These are phyloP conservation scores for Aspergillus novofumigatus DNA, from an alignment of 2,329 filamentous ascomycete genomes.

Conservation along the genomic window DNA sequence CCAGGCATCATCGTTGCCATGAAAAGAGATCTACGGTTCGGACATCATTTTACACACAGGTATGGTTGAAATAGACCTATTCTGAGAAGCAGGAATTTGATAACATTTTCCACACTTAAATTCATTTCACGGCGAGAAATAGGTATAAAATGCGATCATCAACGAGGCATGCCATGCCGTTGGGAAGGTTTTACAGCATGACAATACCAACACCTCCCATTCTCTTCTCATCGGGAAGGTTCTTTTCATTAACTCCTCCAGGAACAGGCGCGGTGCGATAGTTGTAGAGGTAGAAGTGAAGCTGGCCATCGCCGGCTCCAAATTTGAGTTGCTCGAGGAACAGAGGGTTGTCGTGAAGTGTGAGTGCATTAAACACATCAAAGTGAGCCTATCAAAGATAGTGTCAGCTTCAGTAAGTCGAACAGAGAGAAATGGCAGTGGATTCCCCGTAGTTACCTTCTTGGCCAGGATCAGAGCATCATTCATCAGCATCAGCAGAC, in stretches of 20 bases:
- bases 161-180: not conserved
- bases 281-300: constrained; percentile 98
- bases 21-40: not conserved
- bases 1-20: not conserved
- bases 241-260: constrained; percentile 77
- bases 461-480: constrained; percentile 89
- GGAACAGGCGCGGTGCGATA: constrained; percentile 82
- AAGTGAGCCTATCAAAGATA: constrained; percentile 58
- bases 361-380: constrained; percentile 95
- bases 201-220: constrained; percentile 88
- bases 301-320: constrained; percentile 84
- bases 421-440: not conserved
- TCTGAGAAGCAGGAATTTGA: not conserved
- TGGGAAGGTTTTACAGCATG: constrained; percentile 57
- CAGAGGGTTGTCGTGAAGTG: constrained; percentile 86
- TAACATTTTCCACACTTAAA: not conserved
- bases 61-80: not conserved
- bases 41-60: not conserved
- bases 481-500: constrained; percentile 74
- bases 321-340: constrained; percentile 95
- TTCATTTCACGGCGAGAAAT: not conserved
- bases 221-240: constrained; percentile 69
- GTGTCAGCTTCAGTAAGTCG: constrained; percentile 3
- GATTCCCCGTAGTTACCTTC: constrained; percentile 44
- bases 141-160: not conserved